phyloP scores from a whole-genome alignment of 2,329 filamentous ascomycete species.

The Colletotrichum ledebouriae region DNA sequence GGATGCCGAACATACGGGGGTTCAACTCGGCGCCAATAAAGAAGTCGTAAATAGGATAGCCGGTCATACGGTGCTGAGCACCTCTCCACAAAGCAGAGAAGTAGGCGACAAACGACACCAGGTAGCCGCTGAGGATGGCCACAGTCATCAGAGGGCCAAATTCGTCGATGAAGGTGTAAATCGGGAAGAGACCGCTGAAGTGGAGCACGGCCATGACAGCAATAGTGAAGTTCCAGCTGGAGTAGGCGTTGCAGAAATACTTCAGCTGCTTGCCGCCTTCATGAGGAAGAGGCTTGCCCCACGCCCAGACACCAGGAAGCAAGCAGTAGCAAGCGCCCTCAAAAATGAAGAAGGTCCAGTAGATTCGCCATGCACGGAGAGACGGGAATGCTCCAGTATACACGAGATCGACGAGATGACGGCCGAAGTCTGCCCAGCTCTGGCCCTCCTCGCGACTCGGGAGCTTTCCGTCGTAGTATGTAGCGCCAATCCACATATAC shows the following conservation, averaged over 20 bases:
- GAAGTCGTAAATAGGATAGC: constrained; percentile 87
- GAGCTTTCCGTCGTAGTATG: constrained; percentile 84
- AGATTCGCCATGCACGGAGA: constrained; percentile 87
- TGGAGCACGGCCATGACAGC: constrained; percentile 79
- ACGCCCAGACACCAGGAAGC: constrained; percentile 87
- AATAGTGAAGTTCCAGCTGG: constrained; percentile 90
- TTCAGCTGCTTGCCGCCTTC: constrained; percentile 85
- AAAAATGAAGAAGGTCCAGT: constrained; percentile 93
- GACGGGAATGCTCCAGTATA: constrained; percentile 90
- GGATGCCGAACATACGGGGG: constrained; percentile 80
- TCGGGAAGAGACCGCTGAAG: constrained; percentile 84
- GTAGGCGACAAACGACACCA: constrained; percentile 88
- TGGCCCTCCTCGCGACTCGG: constrained; percentile 75
- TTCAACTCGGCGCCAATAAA: constrained; percentile 95
- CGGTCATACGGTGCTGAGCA: constrained; percentile 92
- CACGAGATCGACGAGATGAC: constrained; percentile 74
- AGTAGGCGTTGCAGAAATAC: constrained; percentile 95
- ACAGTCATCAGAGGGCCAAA: constrained; percentile 95
- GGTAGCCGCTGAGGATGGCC: constrained; percentile 89
- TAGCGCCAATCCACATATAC: constrained; percentile 95
- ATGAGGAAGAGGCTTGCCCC: constrained; percentile 89
- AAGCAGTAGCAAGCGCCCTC: constrained; percentile 86
- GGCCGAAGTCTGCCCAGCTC: constrained; percentile 73
- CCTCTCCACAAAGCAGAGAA: constrained; percentile 85
- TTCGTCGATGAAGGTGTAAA: constrained; percentile 94